These are phyloP conservation scores for Multifurca ochricompacta DNA, from an alignment of 768 basidiomycete species.

Conservation along the genomic window DNA sequence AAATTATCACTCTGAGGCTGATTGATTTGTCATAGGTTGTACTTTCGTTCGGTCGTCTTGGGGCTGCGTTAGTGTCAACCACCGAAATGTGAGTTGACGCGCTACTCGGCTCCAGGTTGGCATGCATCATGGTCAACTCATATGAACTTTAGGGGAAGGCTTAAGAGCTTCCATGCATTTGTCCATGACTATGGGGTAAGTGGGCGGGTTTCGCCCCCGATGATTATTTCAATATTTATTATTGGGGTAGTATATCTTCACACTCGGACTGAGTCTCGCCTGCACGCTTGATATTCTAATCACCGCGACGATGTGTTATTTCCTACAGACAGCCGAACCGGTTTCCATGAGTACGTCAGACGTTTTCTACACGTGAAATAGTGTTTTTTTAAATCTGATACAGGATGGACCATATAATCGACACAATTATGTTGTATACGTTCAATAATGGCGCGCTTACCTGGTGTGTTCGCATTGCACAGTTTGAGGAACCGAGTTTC, in stretches of 20 bases:
- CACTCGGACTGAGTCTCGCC: conserved; percentile 12
- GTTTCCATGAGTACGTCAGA: conserved; percentile 4
- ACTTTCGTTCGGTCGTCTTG: neutral
- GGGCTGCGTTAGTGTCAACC: neutral
- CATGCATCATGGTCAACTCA: neutral
- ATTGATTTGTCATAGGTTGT: neutral
- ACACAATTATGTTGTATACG: conserved; percentile 14
- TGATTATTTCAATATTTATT: too few relatives aligned
- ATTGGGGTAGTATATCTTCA: conserved; percentile 9
- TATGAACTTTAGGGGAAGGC: neutral
- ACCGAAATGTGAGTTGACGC: conserved; percentile 6
- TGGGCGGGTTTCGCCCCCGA: neutral
- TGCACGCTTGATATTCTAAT: conserved; percentile 7
- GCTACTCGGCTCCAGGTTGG: neutral
- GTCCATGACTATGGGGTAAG: conserved; percentile 5
- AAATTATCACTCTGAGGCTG: neutral
- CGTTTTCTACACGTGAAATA: neutral
- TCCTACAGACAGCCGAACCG: conserved; percentile 14
- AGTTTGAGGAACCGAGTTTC: neutral
- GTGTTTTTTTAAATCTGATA: neutral
- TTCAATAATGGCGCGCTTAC: conserved; percentile 16
- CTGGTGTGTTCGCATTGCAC: neutral
- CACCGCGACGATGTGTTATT: conserved; percentile 6
- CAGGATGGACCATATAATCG: conserved; percentile 15
- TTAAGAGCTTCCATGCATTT: neutral